These are phyloP conservation scores for Ceratobasidium sp. DNA, from an alignment of 1,284 basidiomycete species.

Conservation along the genomic window DNA sequence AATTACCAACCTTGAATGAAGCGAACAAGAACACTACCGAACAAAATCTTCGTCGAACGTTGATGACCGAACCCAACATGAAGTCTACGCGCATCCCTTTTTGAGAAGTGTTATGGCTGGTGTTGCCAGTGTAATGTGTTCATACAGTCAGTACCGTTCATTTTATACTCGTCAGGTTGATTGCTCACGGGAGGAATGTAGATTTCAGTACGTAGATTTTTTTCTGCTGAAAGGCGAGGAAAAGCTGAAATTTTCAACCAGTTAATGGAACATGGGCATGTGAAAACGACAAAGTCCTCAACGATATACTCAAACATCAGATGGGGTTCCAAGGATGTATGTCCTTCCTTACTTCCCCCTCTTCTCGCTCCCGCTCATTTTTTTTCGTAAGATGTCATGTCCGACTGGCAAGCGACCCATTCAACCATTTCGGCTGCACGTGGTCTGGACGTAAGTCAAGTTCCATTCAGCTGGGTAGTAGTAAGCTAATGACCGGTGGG, in stretches of 20 bases:
- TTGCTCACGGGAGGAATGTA: too few species aligned
- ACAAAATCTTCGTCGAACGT: conserved; percentile 69
- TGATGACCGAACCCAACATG: conserved; percentile 75
- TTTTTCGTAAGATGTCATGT: conserved; percentile 37
- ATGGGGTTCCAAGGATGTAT: conserved; percentile 65
- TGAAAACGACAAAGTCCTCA: conserved; percentile 75
- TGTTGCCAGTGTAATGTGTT: conserved; percentile 78
- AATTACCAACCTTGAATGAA: conserved; percentile 48
- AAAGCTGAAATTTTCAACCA: conserved; percentile 58
- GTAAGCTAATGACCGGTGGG: too few species aligned
- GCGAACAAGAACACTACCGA: conserved; percentile 72
- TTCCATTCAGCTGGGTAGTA: too few species aligned
- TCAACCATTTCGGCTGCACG: conserved; percentile 59
- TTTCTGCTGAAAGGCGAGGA: too few species aligned
- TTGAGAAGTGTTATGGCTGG: conserved; percentile 73
- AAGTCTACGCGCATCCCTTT: conserved; percentile 70
- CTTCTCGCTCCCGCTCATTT: neutral
- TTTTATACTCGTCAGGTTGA: too few species aligned
- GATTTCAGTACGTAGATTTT: conserved; percentile 49
- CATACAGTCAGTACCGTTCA: conserved; percentile 65
- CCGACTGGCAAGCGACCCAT: conserved; percentile 45
- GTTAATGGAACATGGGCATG: conserved; percentile 77
- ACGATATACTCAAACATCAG: conserved; percentile 75
- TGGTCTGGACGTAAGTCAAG: conserved; percentile 82
- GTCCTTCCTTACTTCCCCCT: too few species aligned